Conservation (phyloP, 306 rosid species). For the Vigna radiata region DNA sequence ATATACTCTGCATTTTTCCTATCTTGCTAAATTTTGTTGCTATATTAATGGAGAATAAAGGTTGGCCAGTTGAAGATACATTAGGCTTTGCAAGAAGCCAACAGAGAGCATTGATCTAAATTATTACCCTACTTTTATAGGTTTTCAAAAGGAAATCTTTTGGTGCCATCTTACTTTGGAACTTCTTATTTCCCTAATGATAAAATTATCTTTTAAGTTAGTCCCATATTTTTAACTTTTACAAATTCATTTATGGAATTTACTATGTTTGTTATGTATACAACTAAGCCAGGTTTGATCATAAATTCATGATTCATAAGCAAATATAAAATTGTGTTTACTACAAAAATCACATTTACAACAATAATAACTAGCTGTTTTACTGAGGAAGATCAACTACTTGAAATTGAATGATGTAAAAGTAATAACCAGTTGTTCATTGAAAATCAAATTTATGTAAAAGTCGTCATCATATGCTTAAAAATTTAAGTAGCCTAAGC, state of each 20-base stretch:
- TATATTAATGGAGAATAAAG: conserved; percentile 65
- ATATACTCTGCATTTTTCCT: conserved; percentile 37
- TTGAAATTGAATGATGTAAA: no score
- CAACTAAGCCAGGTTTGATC: background rate
- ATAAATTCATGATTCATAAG: background rate
- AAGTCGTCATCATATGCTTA: no score
- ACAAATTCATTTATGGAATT: background rate
- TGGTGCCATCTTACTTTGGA: conserved; percentile 34
- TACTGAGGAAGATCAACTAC: no score
- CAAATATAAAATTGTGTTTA: background rate
- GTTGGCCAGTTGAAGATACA: conserved; percentile 50
- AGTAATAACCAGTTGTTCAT: no score
- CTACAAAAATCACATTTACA: no score
- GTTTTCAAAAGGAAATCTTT: conserved; percentile 45
- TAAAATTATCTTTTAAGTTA: background rate
- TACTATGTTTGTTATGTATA: background rate
- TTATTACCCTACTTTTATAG: conserved; percentile 50
- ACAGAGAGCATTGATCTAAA: conserved; percentile 50
- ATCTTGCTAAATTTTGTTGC: conserved; percentile 39
- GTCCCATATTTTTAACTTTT: background rate
- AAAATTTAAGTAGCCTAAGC: no score
- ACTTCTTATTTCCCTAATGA: background rate
- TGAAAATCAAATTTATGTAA: no score
- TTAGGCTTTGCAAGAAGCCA: conserved; percentile 51
- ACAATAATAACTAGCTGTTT: no score